Evolutionary conservation across 805 yeast species (phyloP), one percentile per base, ranked within the genome.

Genomic region (Saccharomycopsis sp.): DNA sequence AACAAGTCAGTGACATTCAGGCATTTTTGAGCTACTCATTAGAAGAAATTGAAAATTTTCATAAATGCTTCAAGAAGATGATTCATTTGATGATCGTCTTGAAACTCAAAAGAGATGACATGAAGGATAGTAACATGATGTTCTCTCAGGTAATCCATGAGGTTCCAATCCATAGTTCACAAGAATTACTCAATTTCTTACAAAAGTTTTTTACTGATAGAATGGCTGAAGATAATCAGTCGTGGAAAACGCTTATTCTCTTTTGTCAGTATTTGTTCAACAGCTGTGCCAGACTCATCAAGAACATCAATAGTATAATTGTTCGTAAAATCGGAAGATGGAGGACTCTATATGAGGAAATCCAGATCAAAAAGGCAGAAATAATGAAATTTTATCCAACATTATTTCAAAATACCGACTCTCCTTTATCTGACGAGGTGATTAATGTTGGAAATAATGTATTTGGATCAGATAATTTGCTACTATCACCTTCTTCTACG

Each of bases 261-360:
- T 56, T 50, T 19, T 24, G 56, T 14, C 63, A 38, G 50, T 25
- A 7, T 54, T 61, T 56, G 65, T 64, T 47, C 55, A 59, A 24
- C 34, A 56, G 63, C 38, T 52, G 22, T 14, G 64, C 58, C 3
- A 70, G 71, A 57, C 65, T 80, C 35, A 61, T 69, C 5, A 56
- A 58, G 7, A 67, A 69, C 20, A 69, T 75, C 5, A 69, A 70
- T 19, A 62, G 61, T n/a, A 62, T 78, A 51, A 57, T 77, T 3
- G 64, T 64, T 19, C 64, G 57, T 3, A 74, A 74, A 57, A 69
- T 79, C 2, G 67, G 68, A 34, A 68, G 65, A 47, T 80, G 84
- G 84, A 75, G 81, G 78, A 73, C 68, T 52, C 56, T 71, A 5
- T 75, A 74, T 56, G 76, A 76, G 5, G 80, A 78, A 42, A 54